Evolutionary conservation across 345 rosid species (phyloP).

Genomic region (Bruguiera parviflora): DNA sequence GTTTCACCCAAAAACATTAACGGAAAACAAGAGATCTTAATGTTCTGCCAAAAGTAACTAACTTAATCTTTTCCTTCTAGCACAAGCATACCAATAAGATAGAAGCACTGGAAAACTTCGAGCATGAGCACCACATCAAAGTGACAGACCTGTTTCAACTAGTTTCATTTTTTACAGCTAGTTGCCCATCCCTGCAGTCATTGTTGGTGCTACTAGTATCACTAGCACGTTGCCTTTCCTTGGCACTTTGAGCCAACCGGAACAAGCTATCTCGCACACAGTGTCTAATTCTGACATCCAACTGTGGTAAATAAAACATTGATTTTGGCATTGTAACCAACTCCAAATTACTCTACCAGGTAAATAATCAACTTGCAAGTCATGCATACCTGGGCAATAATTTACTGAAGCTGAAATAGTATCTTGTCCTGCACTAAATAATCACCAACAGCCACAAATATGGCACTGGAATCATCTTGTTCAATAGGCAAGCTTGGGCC

Average conservation of each 20-base stretch:
- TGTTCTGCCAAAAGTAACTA: neutral
- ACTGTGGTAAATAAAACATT: slow-evolving; percentile 43
- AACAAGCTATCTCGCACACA: slow-evolving; percentile 91
- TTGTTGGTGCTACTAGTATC: slow-evolving; percentile 52
- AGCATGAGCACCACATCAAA: slow-evolving; percentile 13
- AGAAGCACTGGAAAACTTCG: neutral
- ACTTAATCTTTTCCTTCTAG: neutral
- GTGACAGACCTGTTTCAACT: slow-evolving; percentile 46
- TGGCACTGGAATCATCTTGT: slow-evolving; percentile 52
- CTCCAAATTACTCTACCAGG: slow-evolving; percentile 16
- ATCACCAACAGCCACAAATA: slow-evolving; percentile 42
- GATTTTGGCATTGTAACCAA: slow-evolving; percentile 20
- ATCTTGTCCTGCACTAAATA: slow-evolving; percentile 46
- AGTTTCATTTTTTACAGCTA: slow-evolving; percentile 38
- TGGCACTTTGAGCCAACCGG: slow-evolving; percentile 89
- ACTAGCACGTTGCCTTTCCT: slow-evolving; percentile 59
- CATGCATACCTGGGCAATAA: slow-evolving; percentile 64
- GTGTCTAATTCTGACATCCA: slow-evolving; percentile 66
- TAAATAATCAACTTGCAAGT: slow-evolving; percentile 15
- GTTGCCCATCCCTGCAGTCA: slow-evolving; percentile 48
- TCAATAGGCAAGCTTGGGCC: slow-evolving; percentile 55
- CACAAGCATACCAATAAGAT: neutral
- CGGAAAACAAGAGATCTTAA: neutral
- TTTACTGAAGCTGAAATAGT: slow-evolving; percentile 69
- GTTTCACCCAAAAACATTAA: neutral